Evolutionary conservation across 2,329 filamentous ascomycete genomes (phyloP).

Genomic region (Macroventuria anomochaeta): DNA sequence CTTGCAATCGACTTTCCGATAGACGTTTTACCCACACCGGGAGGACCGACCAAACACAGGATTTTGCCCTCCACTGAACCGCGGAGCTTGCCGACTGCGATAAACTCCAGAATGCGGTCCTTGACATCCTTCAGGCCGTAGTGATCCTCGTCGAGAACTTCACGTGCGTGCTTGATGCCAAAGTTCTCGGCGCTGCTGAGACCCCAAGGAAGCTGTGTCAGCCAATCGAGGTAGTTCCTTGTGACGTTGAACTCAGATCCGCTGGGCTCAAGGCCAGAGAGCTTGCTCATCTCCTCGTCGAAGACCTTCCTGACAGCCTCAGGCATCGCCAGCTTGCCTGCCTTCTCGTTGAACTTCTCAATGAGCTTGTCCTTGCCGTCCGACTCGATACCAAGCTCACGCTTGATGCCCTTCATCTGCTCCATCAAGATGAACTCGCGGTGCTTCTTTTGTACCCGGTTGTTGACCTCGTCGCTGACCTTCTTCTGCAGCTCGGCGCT

Average conservation of each 20-base stretch:
- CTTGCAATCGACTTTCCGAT: conserved; percentile 98
- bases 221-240: conserved; percentile 96
- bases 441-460: conserved; percentile 95
- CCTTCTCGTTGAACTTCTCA: conserved; percentile 97
- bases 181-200: conserved; percentile 96
- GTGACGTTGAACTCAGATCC: conserved; percentile 99
- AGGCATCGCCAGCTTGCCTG: conserved; percentile 91
- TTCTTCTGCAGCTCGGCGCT: conserved; percentile 97
- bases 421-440: conserved; percentile 99
- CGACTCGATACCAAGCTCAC: conserved; percentile 94
- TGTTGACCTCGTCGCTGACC: conserved; percentile 97
- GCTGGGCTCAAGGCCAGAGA: conserved; percentile 91
- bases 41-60: conserved; percentile 94
- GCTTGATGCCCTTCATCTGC: conserved; percentile 97
- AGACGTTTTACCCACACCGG: conserved; percentile 97
- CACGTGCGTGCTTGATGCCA: conserved; percentile 87
- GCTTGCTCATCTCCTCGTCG: conserved; percentile 96
- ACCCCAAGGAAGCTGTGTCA: conserved; percentile 98
- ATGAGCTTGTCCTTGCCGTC: conserved; percentile 98
- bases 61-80: conserved; percentile 99
- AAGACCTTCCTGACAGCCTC: conserved; percentile 97
- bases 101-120: conserved; percentile 97
- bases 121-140: conserved; percentile 98
- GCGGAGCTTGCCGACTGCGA: conserved; percentile 94
- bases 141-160: conserved; percentile 93